Percentiles rank a stretch among this genome's conserved stretches.
These are phyloP conservation scores for Calocera viscosa DNA, from an alignment of 768 basidiomycete species.

Conservation along the genomic window DNA sequence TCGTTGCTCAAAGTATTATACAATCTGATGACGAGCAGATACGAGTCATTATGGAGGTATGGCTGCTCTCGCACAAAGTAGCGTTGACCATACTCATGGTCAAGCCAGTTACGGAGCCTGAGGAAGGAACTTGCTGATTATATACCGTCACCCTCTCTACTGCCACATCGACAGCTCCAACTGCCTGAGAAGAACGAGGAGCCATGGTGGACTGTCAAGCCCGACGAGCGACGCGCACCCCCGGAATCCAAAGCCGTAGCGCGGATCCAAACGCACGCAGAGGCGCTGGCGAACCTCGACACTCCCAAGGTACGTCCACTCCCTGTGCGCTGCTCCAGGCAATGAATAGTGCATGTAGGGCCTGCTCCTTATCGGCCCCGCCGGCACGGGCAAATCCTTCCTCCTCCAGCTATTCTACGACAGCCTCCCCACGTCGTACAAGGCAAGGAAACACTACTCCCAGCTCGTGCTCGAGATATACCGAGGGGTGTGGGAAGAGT, in stretches of 20 bases:
- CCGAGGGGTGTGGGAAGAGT: constrained; percentile 42
- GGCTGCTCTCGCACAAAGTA: constrained; percentile 1
- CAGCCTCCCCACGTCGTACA: constrained; percentile 40
- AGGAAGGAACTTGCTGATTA: constrained; percentile 38
- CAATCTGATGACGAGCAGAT: constrained; percentile 44
- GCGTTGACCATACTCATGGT: background rate
- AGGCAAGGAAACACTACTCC: constrained; percentile 46
- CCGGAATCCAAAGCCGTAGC: constrained; percentile 29
- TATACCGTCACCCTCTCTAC: constrained; percentile 35
- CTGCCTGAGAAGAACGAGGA: constrained; percentile 22
- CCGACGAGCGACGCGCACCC: constrained; percentile 16
- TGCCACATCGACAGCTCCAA: constrained; percentile 24
- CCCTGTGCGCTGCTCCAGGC: constrained; percentile 13
- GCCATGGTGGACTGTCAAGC: constrained; percentile 26
- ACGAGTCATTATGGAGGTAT: constrained; percentile 40
- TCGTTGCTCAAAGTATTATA: constrained; percentile 37
- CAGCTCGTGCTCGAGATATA: constrained; percentile 45
- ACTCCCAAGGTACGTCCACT: constrained; percentile 40
- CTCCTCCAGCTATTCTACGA: constrained; percentile 46
- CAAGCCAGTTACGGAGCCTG: constrained; percentile 37
- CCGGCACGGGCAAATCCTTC: constrained; percentile 44
- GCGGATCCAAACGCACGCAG: constrained; percentile 35
- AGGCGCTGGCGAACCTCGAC: constrained; percentile 39
- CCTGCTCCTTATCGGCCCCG: constrained; percentile 39
- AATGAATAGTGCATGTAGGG: constrained; percentile 27